Percentiles rank a stretch among this genome's conserved stretches.
phyloP scores from a whole-genome alignment of 306 rosid genomes.

The Acacia acuminata region DNA sequence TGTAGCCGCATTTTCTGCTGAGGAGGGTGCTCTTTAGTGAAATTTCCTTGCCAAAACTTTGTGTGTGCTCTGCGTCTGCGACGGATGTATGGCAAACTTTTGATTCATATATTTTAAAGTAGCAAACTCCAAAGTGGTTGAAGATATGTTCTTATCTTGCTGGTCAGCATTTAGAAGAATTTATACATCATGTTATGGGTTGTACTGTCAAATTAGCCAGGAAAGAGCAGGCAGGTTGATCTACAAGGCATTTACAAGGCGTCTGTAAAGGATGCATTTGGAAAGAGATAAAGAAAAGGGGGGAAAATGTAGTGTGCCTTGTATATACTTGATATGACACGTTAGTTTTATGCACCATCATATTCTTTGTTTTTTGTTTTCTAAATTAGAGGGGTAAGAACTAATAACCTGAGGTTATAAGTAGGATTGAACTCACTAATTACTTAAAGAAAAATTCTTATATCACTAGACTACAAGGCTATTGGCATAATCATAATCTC shows the following conservation, averaged over 20 bases:
- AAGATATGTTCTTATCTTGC: too few species aligned
- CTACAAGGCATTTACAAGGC: neutral
- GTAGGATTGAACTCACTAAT: too few species aligned
- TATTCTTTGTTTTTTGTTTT: too few species aligned
- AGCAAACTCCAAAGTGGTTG: too few species aligned
- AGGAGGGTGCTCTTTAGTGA: neutral
- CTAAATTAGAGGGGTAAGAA: too few species aligned
- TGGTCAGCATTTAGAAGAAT: too few species aligned
- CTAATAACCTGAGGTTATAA: too few species aligned
- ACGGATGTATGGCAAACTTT: neutral
- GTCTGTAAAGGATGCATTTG: neutral
- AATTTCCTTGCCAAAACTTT: neutral
- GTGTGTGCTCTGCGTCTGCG: neutral
- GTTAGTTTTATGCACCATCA: neutral
- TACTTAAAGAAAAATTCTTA: too few species aligned
- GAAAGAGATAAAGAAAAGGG: neutral
- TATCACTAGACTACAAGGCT: too few species aligned
- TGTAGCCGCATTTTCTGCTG: neutral
- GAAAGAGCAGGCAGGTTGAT: neutral
- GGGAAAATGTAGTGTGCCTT: neutral
- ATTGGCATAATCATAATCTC: neutral
- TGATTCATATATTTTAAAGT: neutral
- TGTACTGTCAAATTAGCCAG: too few species aligned
- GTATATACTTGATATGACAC: neutral
- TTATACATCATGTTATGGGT: too few species aligned